Base-by-base conservation (phyloP, 345 rosid species). In the Excoecaria cochinchinensis region DNA sequence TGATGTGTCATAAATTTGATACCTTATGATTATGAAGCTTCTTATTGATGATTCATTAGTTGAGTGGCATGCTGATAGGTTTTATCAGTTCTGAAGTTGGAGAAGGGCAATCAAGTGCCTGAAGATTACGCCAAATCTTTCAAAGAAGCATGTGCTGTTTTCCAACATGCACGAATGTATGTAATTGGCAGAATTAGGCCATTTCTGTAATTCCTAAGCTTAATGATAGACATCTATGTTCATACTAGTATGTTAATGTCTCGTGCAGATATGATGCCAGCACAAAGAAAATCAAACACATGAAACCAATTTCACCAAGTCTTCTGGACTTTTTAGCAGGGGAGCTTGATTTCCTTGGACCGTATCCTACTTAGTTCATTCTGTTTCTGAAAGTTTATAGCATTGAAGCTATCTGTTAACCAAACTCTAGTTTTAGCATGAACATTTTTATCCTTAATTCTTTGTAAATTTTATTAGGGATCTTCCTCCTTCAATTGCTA, bases 321-420 rank as follows among this genome's bases (percentile, higher is more conserved):
- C 89, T 90, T 74, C 69, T 87, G 72, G 75, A 81, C 55, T 75
- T 80, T 70, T 67, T 86, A 22, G 83, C 72, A 69, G 91, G 78
- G 82, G 81, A 89, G 60, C 90, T 92, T 21, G 91, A 94, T 79
- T 92, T 92, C 77, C 88, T 92, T 22, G 97, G 99, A 77, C 97
- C 94, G 97, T 92, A 95, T 95, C 97, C 93, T 89, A 74, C 47
- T 52, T 58, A 17, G n/a, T 12, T 44, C 40, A 24, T 38, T 56
- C 50, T 52, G 46, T 53, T 71, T 25, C n/a, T 42, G 31, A 31
- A n/a, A 24, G 17, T 24, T 48, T 59, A n/a, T 59, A 63, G 25
- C 70, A 38, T 63, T 40, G 46, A 51, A 12, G 36, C 6, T 42
- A 52, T 52, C 24, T 22, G 6, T 50, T 1, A 24, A 13, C 1